Evolutionary conservation across 352 stramenopile genomes (phyloP), one percentile per base, ranked within the genome.

Genomic region (Globisporangium okanoganense): DNA sequence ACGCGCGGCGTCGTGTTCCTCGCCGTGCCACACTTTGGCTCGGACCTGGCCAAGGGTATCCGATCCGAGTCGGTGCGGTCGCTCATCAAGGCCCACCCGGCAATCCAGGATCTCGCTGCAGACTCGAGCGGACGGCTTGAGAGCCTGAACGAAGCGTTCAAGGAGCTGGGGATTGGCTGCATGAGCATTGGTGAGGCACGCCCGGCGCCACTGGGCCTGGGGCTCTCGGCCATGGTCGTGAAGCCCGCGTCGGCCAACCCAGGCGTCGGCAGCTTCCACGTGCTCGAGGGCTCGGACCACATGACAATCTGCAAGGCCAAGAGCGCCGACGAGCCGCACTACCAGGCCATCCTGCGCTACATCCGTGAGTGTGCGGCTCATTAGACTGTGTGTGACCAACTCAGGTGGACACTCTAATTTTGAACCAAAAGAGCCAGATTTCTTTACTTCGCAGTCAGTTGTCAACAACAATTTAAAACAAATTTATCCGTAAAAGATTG

Each of bases 301-400:
- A 95, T 95, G 83, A 91, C 85, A 18, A 95, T 95, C 61, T 95
- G 83, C 73, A 95, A 95, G 65, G 78, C 78, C 18, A 88, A 90
- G 69, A 76, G 64, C 24, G 41, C 64, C n/a, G 56, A 81, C 29
- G 78, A 92, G 52, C 70, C 70, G 33, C 77, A 91, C 24, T 95
- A 92, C 63, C 69, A 76, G 40, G 74, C 77, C n/a, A 73, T 86
- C 20, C 57, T 83, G 13, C 54, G 58, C 40, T 85, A 71, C 49
- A 45, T 86, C 22, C 40, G 79, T 5, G 55, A 20, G 27, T 44
- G 55, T 2, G 54, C 31, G 8, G 12, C 7, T 0, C 13, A 14
- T 22, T 53, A 22, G 13, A 20, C 24, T 53, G 31, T 8, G 8
- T 35, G 31, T 8, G 47, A 36, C 24, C 20, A 41, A 18, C 36